Conservation (phyloP, 306 rosid genomes). For the Chamaecrista fasciculata region DNA sequence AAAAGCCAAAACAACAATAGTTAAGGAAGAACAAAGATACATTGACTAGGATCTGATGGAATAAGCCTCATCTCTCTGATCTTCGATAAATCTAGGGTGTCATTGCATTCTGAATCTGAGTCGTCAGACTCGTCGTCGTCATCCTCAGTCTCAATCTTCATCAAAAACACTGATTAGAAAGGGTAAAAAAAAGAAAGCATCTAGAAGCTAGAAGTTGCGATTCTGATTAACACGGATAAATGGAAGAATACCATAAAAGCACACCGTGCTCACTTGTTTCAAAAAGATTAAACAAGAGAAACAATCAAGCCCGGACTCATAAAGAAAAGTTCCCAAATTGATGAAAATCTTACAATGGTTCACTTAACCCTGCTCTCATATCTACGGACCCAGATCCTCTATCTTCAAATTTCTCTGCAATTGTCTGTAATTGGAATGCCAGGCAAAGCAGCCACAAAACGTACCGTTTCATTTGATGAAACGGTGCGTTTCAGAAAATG, state of each 20-base stretch:
- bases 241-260: neutral
- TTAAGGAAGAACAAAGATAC: neutral
- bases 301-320: neutral
- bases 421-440: too few species aligned
- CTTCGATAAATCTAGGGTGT: conserved; percentile 41
- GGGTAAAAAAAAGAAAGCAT: neutral
- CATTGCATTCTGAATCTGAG: conserved; percentile 49
- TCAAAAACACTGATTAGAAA: neutral
- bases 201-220: neutral
- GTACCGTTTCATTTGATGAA: too few species aligned
- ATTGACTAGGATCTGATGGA: conserved; percentile 49
- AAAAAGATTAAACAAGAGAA: neutral
- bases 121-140: conserved; percentile 45
- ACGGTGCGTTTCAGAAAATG: too few species aligned
- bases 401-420: too few species aligned
- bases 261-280: neutral
- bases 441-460: too few species aligned
- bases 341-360: neutral
- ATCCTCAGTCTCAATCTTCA: conserved; percentile 54
- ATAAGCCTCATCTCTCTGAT: conserved; percentile 62
- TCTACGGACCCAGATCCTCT: too few species aligned
- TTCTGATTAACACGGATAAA: neutral
- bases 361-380: neutral
- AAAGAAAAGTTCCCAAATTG: neutral
- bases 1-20: neutral